Evolutionary conservation across 805 yeast genomes (phyloP).

Genomic region (Yamadazyma paraphyllophila): DNA sequence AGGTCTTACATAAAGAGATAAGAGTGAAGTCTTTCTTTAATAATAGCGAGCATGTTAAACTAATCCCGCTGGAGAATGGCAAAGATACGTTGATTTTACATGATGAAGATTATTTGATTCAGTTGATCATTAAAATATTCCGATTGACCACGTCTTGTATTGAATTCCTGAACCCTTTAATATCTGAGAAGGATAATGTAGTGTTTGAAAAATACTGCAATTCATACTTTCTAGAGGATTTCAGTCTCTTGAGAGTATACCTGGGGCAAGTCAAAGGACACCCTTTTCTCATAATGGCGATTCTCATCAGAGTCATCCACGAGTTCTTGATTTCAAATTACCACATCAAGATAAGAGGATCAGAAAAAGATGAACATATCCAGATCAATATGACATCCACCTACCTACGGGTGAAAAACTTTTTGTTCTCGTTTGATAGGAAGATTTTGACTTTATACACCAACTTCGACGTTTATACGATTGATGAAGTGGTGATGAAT

Average conservation of each 20-base stretch:
- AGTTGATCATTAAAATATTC: slow-evolving; percentile 7
- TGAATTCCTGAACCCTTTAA: slow-evolving; percentile 8
- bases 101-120: not conserved
- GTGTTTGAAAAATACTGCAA: slow-evolving; percentile 8
- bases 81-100: slow-evolving; percentile 8
- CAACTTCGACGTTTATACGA: slow-evolving; percentile 4
- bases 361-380: not conserved
- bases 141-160: slow-evolving; percentile 4
- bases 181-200: not conserved
- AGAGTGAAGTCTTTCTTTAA: slow-evolving; percentile 9
- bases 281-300: slow-evolving; percentile 16
- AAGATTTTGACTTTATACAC: not conserved
- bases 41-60: not conserved
- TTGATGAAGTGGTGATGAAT: slow-evolving; percentile 11
- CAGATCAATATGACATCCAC: slow-evolving; percentile 7
- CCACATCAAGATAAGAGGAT: slow-evolving; percentile 5
- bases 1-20: slow-evolving; percentile 6
- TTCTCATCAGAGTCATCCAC: slow-evolving; percentile 16
- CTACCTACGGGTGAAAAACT: slow-evolving; percentile 8
- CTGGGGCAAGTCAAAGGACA: slow-evolving; percentile 20
- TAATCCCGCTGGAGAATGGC: slow-evolving; percentile 12
- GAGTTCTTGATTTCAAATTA: slow-evolving; percentile 16
- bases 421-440: slow-evolving; percentile 11
- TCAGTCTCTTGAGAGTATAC: slow-evolving; percentile 21
- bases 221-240: slow-evolving; percentile 18